Evolutionary conservation across 2,329 filamentous ascomycete genomes (phyloP).

Genomic region (Fusarium tricinctum): DNA sequence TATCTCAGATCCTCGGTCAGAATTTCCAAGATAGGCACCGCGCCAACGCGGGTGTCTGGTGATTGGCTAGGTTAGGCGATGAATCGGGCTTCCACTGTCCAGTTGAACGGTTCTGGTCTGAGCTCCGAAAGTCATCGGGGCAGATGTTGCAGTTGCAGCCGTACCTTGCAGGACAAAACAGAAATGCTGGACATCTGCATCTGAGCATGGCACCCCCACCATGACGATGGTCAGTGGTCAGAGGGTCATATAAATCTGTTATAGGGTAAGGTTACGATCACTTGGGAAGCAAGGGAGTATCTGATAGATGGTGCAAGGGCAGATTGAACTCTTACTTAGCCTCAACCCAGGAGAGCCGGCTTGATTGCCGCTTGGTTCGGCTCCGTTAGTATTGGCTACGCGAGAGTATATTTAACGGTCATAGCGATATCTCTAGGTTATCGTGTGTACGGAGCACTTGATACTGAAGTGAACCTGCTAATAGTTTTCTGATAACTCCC

Average conservation of each 20-base stretch:
- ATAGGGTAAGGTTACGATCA: slow-evolving; percentile 13
- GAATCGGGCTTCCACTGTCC: neutral
- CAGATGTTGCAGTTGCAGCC: slow-evolving; percentile 10
- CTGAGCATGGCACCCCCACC: slow-evolving; percentile 21
- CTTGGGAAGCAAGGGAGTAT: slow-evolving; percentile 34
- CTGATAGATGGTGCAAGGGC: slow-evolving; percentile 37
- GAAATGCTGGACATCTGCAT: slow-evolving; percentile 1
- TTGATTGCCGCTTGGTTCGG: slow-evolving; percentile 19
- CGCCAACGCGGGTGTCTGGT: slow-evolving; percentile 19
- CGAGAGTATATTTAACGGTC: slow-evolving; percentile 9
- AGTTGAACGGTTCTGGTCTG: slow-evolving; percentile 17
- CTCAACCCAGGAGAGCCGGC: slow-evolving; percentile 15
- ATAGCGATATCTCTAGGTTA: slow-evolving; percentile 1
- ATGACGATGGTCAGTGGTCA: neutral
- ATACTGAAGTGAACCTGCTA: neutral
- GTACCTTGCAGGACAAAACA: slow-evolving; percentile 39
- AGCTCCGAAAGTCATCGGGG: slow-evolving; percentile 1
- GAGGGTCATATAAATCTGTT: slow-evolving; percentile 1
- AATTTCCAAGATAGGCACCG: slow-evolving; percentile 30
- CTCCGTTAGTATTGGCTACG: slow-evolving; percentile 24
- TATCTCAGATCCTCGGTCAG: slow-evolving; percentile 39
- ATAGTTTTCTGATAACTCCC: neutral
- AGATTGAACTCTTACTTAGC: slow-evolving; percentile 10
- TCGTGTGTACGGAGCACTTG: neutral
- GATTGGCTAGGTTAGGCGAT: slow-evolving; percentile 25